phyloP scores from a whole-genome alignment of 495 filamentous ascomycete species.

The Neurospora sp. region DNA sequence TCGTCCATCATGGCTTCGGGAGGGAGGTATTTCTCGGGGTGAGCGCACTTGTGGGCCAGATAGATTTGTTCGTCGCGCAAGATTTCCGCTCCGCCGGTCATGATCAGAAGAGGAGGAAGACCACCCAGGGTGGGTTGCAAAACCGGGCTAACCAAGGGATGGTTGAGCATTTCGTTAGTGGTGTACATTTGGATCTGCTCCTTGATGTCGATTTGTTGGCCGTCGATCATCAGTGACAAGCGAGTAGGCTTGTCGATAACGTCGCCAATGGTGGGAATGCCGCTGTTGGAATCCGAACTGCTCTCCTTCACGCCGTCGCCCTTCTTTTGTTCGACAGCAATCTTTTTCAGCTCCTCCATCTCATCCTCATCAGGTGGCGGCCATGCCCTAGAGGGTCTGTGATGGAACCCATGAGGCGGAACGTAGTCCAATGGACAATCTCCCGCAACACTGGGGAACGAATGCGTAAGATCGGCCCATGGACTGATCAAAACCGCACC shows the following conservation, averaged over 20 bases:
- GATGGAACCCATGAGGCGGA: conserved; percentile 73
- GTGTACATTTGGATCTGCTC: conserved; percentile 90
- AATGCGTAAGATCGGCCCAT: conserved; percentile 91
- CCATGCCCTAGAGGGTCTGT: conserved; percentile 76
- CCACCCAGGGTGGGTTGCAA: conserved; percentile 81
- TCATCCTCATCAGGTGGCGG: conserved; percentile 82
- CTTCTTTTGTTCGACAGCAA: conserved; percentile 15
- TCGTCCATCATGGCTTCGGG: conserved; percentile 55
- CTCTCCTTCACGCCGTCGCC: conserved; percentile 1
- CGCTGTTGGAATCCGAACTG: not conserved
- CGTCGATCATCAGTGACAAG: conserved; percentile 59
- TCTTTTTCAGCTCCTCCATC: conserved; percentile 31
- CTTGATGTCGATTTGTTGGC: conserved; percentile 58
- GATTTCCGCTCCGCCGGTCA: conserved; percentile 79
- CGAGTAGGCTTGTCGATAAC: conserved; percentile 30
- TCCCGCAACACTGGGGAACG: conserved; percentile 75
- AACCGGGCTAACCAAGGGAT: conserved; percentile 83
- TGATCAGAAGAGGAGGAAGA: conserved; percentile 73
- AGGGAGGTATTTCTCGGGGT: conserved; percentile 64
- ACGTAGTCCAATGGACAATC: conserved; percentile 77
- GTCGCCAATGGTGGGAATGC: conserved; percentile 15
- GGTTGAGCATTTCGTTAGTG: conserved; percentile 72
- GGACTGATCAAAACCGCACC: conserved; percentile 85
- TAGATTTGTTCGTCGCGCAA: conserved; percentile 93
- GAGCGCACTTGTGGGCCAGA: conserved; percentile 83